Base-by-base conservation (phyloP, 495 filamentous ascomycete species). In the Lophium mytilinum region DNA sequence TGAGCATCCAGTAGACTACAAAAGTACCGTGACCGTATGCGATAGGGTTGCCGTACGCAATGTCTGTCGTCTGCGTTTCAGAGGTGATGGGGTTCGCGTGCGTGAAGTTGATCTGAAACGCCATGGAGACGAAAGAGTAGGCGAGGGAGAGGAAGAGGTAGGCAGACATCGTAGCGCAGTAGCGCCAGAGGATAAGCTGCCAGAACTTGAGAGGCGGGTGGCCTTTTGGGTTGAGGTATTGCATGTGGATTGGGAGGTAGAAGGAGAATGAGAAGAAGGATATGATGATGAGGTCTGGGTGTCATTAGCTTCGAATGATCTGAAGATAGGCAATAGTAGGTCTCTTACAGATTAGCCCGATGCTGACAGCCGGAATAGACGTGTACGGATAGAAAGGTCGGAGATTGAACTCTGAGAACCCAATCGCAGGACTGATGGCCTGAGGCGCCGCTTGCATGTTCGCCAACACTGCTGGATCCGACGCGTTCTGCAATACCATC, bases 1-100 rank as follows among this genome's bases (percentile, higher is more conserved):
- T 88, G 24, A 87, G 69, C 83, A 87, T 86, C 83, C 83, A 87
- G 64, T 84, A 87, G 0, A 86, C 81, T 0, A 79, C 69, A 50
- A 88, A 87, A 0, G 78, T 82, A 11, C 74, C 83, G 21, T 73
- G 67, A 4, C 79, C 78, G 64, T 84, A 87, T 0, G 77, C 79
- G 36, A 48, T 45, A 9, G 66, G 55, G 50, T 82, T 81, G 1
- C 75, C 65, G 0, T 18, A 42, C 12, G 72, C 61, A 0, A 70
- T 76, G 75, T 68, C 1, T 71, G 77, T 1, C 73, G 65, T n/a
- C 53, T 54, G 55, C 76, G 52, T 54, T 18, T 76, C 52, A 15
- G 61, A 56, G 12, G 60, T 63, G 14, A 62, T 46, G 1, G 58
- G 57, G 43, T 65, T 63, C 12, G 53, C 56, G 45, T 47, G 37